Percentiles rank a stretch among this genome's conserved stretches.
Evolutionary conservation across 2,329 filamentous ascomycete species (phyloP).

Genomic region (Sclerotiophoma versabilis): DNA sequence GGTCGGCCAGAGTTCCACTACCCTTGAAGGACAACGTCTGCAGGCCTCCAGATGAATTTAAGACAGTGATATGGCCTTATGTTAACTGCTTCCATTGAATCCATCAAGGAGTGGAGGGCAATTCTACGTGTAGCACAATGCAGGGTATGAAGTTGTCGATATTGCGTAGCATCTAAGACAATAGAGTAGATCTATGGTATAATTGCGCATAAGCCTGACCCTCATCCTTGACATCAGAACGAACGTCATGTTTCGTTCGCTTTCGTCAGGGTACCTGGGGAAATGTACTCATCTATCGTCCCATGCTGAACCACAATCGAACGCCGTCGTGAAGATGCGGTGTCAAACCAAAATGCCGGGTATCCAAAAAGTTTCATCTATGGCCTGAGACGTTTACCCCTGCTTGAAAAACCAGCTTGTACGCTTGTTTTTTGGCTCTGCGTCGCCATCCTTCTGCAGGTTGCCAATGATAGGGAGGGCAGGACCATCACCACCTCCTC

Average conservation of each 20-base stretch:
- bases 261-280: neutral
- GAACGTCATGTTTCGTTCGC: constrained; percentile 2
- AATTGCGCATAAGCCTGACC: neutral
- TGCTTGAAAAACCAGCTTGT: constrained; percentile 79
- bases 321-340: constrained; percentile 18
- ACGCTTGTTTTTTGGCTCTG: constrained; percentile 65
- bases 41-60: too few species aligned
- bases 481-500: constrained; percentile 55
- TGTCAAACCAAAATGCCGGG: constrained; percentile 19
- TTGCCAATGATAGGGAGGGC: constrained; percentile 53
- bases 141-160: neutral
- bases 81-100: too few species aligned
- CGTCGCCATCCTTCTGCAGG: constrained; percentile 58
- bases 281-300: constrained; percentile 4
- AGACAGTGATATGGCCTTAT: too few species aligned
- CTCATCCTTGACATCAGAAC: neutral
- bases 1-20: too few species aligned
- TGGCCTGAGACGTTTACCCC: constrained; percentile 24
- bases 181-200: constrained; percentile 18
- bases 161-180: constrained; percentile 3
- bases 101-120: too few species aligned
- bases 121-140: neutral
- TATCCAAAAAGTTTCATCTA: constrained; percentile 16
- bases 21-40: too few species aligned
- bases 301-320: constrained; percentile 11